Base-by-base conservation (phyloP, 108 stramenopile species). In the Nitzschia putrida region DNA sequence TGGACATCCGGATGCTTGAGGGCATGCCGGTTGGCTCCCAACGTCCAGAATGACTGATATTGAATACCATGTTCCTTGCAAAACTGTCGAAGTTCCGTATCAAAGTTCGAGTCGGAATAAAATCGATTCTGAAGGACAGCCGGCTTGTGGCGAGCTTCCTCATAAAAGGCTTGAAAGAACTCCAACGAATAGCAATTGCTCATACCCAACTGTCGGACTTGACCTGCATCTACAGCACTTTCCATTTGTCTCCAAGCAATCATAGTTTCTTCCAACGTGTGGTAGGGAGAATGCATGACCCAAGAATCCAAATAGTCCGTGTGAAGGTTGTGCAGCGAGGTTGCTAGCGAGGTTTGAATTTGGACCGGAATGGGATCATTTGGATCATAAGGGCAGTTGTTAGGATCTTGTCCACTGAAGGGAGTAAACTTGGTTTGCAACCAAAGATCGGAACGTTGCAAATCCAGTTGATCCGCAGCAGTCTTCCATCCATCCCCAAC, bases 401-500 rank as follows among this genome's bases (percentile, higher is more conserved):
- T 75, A 10, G 83, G 91, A 78, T 96, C 95, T 68, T 96, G 95
- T 13, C 95, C 95, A 14, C 47, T 20, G 13, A 83, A 37, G 4
- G 88, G 57, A 8, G 95, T 96, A 65, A 84, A 96, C 68, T 96
- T 96, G 25, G 96, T 96, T 67, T 96, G 96, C 14, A 96, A 56
- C 66, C 86, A 96, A 24, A 96, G 54, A 67, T 92, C 93, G 1
- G 60, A 39, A 56, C 96, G 68, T 9, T 55, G 53, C 44, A 74
- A 69, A 23, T 51, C 78, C 78, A 68, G 82, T 59, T 76, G 76
- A 21, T 61, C 44, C 10, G 84, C 80, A 0, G 84, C 84, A 3
- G 61, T 41, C 0, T 26, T 79, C 78, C 66, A 87, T 11, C 92
- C 92, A 24, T 79, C 53, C 34, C 96, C 96, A 7, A 95, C 93